Evolutionary conservation across 176 grass and related monocot genomes (phyloP), one percentile per base, ranked within the genome.

Genomic region (Triticum turgidum): DNA sequence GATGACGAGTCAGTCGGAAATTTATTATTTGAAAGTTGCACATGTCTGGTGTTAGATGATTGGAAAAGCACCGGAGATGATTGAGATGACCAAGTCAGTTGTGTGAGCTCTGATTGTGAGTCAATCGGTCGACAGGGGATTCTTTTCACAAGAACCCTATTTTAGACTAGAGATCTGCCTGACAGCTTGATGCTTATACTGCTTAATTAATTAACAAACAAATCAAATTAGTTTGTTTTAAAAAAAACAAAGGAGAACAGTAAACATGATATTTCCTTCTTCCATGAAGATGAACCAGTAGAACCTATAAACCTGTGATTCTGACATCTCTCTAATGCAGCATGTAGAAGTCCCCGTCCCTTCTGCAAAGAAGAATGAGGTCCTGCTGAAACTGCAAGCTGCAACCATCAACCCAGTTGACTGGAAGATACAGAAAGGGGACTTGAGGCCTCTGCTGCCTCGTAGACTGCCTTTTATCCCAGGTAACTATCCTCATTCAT

Each of bases 341-440:
- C 80, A 89, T 87, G 89, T 91, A 25, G 89, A 93, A 65, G 72
- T 88, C 34, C 84, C 84, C 4, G 73, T 95, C 56, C 91, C 91
- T 21, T 68, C 68, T 3, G 87, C 81, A 88, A 3, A 92, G 29
- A 97, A 97, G 83, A 89, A 88, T 33, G 51, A 97, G 65, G 61
- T 97, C 0, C 79, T 97, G 42, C 9, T 92, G 51, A 94, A 91
- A 79, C 65, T 97, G 67, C 88, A 97, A 25, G 94, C 94, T 3
- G 80, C 86, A 38, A 89, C 80, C 61, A 87, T 97, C 66, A 97
- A 97, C 65, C 94, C 86, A 9, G 61, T 91, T 49, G 94, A 97
- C 66, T 97, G 92, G 92, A 97, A 92, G 89, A 84, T 91, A 9
- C 92, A 97, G 76, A 92, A 94, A 27, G 94, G 94, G 20, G 4